Base-by-base conservation (phyloP, 2,329 filamentous ascomycete species). In the Stenocarpella maydis region DNA sequence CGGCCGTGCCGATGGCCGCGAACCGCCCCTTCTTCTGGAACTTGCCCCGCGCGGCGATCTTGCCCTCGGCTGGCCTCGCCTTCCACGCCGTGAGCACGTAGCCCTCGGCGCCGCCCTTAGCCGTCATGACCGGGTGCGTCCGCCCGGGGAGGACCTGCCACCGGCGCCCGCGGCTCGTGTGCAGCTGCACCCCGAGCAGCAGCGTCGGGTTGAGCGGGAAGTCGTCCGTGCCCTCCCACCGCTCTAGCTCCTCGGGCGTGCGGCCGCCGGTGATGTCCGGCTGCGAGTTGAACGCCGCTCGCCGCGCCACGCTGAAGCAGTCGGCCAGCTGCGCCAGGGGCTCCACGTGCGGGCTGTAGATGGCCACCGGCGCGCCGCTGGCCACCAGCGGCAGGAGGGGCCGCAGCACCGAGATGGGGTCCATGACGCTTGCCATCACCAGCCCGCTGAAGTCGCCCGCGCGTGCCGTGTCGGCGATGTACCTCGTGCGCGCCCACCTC, bases 51-150 rank as follows among this genome's bases (percentile, higher is more conserved):
- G 95, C 95, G 76, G 94, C 91, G 5, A 98, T 91, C 74, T 87
- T 90, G 2, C 92, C 93, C 75, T 93, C 88, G 0, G 92, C 89
- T 0, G 96, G 96, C 54, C 95, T 82, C 1, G 96, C 94, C 74
- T 90, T 88, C 78, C 92, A 93, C 0, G 87, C 95, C 34, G 94
- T 95, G 74, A 98, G 94, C 4, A 99, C 78, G 78, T 93, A 99
- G 0, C 96, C 96, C 77, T 98, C 95, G 0, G 94, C 90, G 0
- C 95, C 95, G 24, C 96, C 96, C 49, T 88, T 87, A 45, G 90
- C 90, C 70, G 93, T 97, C 96, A 99, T 99, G 67, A 97, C 80
- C 8, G 96, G 96, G 82, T 99, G 96, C 65, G 96, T 98, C 66
- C 96, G 85, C 0, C 94, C 93, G 0, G 96, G 96, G 55, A 99